Evolutionary conservation across 2,329 filamentous ascomycete species (phyloP), one percentile per base, ranked within the genome.

Genomic region (Aspergillus tamarii): DNA sequence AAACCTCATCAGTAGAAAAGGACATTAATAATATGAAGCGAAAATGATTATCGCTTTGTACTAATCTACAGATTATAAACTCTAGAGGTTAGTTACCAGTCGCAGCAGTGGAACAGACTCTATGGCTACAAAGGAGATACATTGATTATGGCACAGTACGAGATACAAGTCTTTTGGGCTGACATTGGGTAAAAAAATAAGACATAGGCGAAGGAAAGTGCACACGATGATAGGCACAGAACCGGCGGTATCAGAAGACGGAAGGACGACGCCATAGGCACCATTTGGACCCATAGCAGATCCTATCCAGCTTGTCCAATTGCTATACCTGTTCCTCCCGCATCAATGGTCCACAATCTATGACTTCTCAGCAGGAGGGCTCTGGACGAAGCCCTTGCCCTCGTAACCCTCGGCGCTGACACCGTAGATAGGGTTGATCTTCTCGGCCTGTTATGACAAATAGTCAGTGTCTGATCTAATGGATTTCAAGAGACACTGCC

Each of bases 381-480:
- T 86, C 84, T 96, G 93, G 70, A 96, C 87, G 82, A 89, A 86
- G 74, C 93, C 92, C 77, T 88, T 87, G 80, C 93, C 93, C 69
- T 81, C 82, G 84, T 96, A 96, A 73, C 88, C 89, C 78, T 91
- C 87, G 76, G 91, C 90, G 70, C 90, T 86, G 81, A 95, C 83
- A 85, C 93, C 93, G 67, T 91, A 93, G 80, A 97, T 87, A 66
- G 93, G 93, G 78, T 97, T 93, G 77, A 92, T 85, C 76, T 90
- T 91, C 88, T 96, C 91, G 77, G 84, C 84, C 92, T 96, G 78
- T 78, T 66, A 63, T 41, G 62, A 54, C 28, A 59, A 63, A 45
- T 32, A 30, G 69, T 74, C 50, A 74, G 66, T 64, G 54, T 45
- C 57, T 26, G 69, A 55, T 50, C 60, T 30, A 66, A 71, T 62